A percentile compares a stretch with the other conserved stretches of the same genome.
phyloP scores from a whole-genome alignment of 1,284 basidiomycete species.

The Marasmius tenuissimus region DNA sequence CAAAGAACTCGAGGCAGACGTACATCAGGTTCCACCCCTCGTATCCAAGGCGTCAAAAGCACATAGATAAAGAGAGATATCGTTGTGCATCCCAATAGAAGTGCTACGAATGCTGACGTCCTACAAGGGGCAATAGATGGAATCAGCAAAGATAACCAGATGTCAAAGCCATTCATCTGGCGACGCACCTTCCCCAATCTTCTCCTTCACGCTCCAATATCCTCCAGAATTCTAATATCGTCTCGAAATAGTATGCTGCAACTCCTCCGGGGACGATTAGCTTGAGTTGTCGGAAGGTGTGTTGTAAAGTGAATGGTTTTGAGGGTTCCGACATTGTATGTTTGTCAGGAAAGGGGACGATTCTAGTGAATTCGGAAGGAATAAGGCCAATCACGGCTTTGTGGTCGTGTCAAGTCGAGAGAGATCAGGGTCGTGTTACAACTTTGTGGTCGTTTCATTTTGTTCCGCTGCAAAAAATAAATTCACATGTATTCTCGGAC shows the following conservation, averaged over 20 bases:
- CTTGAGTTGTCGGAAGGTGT: conserved; percentile 54
- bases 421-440: no score
- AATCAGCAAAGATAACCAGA: neutral
- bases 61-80: conserved; percentile 72
- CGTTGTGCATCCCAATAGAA: conserved; percentile 56
- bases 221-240: conserved; percentile 47
- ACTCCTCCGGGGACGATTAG: conserved; percentile 67
- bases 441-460: no score
- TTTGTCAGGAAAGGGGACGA: conserved; percentile 9
- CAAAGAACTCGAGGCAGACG: conserved; percentile 20
- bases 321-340: conserved; percentile 13
- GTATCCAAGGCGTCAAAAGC: conserved; percentile 59
- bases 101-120: conserved; percentile 46
- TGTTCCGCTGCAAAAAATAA: no score
- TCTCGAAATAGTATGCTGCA: conserved; percentile 60
- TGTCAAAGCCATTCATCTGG: neutral
- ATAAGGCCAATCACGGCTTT: no score
- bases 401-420: no score
- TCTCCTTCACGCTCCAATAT: conserved; percentile 35
- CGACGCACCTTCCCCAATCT: conserved; percentile 53
- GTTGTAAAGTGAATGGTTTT: conserved; percentile 7
- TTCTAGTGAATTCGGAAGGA: no score
- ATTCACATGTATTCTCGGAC: no score
- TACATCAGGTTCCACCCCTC: conserved; percentile 68
- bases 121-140: conserved; percentile 31